Evolutionary conservation across 2,329 filamentous ascomycete species (phyloP).

Genomic region (Colletotrichum somersetense): DNA sequence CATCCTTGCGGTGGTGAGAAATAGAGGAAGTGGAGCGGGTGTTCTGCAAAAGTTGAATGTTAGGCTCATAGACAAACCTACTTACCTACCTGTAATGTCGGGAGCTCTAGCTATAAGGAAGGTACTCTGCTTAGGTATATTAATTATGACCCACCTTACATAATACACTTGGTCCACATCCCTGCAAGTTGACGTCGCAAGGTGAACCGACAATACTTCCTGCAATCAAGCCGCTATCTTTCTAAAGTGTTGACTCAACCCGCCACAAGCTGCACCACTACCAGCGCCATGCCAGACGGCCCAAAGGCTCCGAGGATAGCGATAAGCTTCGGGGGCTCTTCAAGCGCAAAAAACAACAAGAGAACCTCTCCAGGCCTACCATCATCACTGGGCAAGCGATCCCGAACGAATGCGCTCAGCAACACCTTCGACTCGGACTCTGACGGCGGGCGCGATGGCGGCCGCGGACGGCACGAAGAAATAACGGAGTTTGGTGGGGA

Average conservation of each 20-base stretch:
- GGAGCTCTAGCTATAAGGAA: not conserved
- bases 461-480: constrained; percentile 54
- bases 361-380: constrained; percentile 47
- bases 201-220: constrained; percentile 16
- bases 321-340: constrained; percentile 41
- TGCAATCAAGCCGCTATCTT: constrained; percentile 6
- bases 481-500: constrained; percentile 66
- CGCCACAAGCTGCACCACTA: not conserved
- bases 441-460: constrained; percentile 45
- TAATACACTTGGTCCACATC: constrained; percentile 15
- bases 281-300: constrained; percentile 38
- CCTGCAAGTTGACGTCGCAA: constrained; percentile 40
- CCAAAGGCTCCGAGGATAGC: constrained; percentile 38
- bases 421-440: constrained; percentile 59
- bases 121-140: not conserved
- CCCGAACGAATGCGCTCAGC: constrained; percentile 57
- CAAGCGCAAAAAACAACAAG: constrained; percentile 30
- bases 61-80: constrained; percentile 9
- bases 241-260: not conserved
- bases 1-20: not conserved
- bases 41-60: not conserved
- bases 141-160: constrained; percentile 26
- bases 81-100: not conserved
- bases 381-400: constrained; percentile 63
- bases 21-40: constrained; percentile 11